Percentiles rank a stretch among this genome's conserved stretches.
These are phyloP conservation scores for Nepenthes gracilis DNA, from an alignment of 148 eudicot genomes.

Conservation along the genomic window DNA sequence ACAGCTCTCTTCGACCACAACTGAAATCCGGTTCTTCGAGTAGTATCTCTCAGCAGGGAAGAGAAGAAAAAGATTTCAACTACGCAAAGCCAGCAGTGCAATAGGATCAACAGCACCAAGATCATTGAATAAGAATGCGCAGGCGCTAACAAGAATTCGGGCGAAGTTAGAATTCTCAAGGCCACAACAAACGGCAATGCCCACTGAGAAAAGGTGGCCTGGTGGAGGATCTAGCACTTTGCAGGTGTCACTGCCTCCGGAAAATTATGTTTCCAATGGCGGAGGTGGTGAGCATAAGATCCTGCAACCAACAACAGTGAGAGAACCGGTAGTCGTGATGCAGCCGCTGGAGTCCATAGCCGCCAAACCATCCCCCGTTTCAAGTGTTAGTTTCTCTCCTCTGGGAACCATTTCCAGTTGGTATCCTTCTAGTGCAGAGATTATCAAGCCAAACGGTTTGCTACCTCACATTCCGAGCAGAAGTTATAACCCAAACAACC, in stretches of 20 bases:
- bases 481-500: slow-evolving; percentile 32
- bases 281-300: slow-evolving; percentile 39
- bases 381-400: slow-evolving; percentile 53
- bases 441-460: slow-evolving; percentile 40
- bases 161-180: slow-evolving; percentile 62
- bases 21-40: slow-evolving; percentile 20
- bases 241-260: slow-evolving; percentile 45
- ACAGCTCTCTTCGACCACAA: slow-evolving; percentile 36
- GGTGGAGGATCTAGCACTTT: slow-evolving; percentile 47
- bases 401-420: slow-evolving; percentile 34
- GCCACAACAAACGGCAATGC: slow-evolving; percentile 34
- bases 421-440: slow-evolving; percentile 45
- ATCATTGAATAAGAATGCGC: slow-evolving; percentile 31
- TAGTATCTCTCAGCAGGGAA: slow-evolving; percentile 34
- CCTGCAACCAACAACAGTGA: slow-evolving; percentile 47
- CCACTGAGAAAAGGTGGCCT: slow-evolving; percentile 68
- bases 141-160: slow-evolving; percentile 35
- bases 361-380: slow-evolving; percentile 28
- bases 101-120: slow-evolving; percentile 29
- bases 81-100: slow-evolving; percentile 46
- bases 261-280: slow-evolving; percentile 35
- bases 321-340: slow-evolving; percentile 77
- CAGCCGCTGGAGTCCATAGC: slow-evolving; percentile 65
- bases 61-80: slow-evolving; percentile 71
- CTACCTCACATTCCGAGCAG: slow-evolving; percentile 38